Base-by-base conservation (phyloP, 768 basidiomycete species). In the Glaciozyma martinii region DNA sequence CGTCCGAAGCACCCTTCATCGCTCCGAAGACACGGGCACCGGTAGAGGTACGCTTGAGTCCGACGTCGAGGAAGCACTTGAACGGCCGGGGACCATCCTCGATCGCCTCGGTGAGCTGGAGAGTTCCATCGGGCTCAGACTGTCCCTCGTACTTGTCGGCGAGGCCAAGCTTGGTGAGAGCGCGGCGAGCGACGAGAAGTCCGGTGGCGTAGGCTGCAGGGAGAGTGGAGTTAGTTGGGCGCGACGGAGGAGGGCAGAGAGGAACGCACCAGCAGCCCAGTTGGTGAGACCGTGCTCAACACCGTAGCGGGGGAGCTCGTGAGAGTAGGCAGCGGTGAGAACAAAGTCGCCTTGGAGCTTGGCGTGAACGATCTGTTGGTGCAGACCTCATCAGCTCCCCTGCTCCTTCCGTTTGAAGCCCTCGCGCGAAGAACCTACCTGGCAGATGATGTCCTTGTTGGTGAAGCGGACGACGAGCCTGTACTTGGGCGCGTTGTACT, bases 381-480 rank as follows among this genome's bases (percentile, higher is more conserved):
- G 5, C 25, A 4, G 12, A 4, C n/a, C 13, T 23, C 15, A 27
- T 56, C 40, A 56, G 25, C 21, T 56, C 40, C 56, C 42, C 21
- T 8, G 25, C 16, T 40, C 52, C 9, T 5, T 29, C 13, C n/a
- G n/a, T n/a, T n/a, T n/a, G 30, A 15, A 15, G 23, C 9, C 12
- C 1, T 5, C 0, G 3, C n/a, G 9, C 23, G 56, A 6, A 16
- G 33, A 25, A 46, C 62, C 18, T 0, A 63, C 66, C 63, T 94
- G 91, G 74, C 86, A 86, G 77, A 95, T 90, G 79, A 97, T 85
- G 75, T 95, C 85, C 80, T 83, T 88, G 85, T 99, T 98, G 73
- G 93, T 94, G 85, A 98, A 92, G 73, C 95, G 90, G 76, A 99
- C 95, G 68, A 98, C 95, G 58, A 98, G 86, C 73, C 93, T 91